Conservation (phyloP, 1,284 basidiomycete genomes). For the Neonothopanus nambi region DNA sequence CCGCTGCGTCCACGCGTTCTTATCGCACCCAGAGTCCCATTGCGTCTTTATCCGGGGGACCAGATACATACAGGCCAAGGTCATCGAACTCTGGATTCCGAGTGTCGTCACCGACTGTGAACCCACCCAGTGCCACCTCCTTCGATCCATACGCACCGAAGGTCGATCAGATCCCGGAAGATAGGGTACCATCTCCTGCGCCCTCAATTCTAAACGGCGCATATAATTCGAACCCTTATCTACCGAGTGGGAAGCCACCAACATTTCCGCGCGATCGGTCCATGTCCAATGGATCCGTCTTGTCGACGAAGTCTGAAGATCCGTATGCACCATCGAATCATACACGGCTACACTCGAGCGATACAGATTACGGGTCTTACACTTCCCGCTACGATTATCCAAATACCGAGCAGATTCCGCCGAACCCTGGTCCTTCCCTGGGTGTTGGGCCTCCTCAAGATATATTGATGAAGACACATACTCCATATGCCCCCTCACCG, state of each 20-base stretch:
- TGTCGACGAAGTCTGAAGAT: conserved; percentile 41
- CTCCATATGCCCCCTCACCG: conserved; percentile 72
- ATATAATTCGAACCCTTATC: background rate
- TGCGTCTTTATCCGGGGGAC: background rate
- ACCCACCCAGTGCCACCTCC: background rate
- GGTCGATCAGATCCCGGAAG: conserved; percentile 6
- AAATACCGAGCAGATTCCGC: conserved; percentile 6
- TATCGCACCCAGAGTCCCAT: conserved; percentile 5
- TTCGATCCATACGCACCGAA: conserved; percentile 8
- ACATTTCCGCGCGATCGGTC: conserved; percentile 39
- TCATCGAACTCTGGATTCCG: conserved; percentile 9
- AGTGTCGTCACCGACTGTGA: background rate
- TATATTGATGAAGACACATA: conserved; percentile 43
- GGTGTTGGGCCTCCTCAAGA: conserved; percentile 37
- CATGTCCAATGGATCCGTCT: conserved; percentile 49
- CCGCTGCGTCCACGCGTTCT: conserved; percentile 6
- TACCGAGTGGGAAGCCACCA: background rate
- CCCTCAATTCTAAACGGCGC: background rate
- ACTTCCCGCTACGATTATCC: conserved; percentile 27
- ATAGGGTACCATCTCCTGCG: background rate
- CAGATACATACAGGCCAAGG: conserved; percentile 3
- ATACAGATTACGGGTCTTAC: conserved; percentile 26
- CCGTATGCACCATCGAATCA: conserved; percentile 43
- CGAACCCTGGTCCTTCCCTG: conserved; percentile 3
- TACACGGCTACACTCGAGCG: conserved; percentile 24